phyloP scores from a whole-genome alignment of 345 rosid genomes.

The Brassica incana region DNA sequence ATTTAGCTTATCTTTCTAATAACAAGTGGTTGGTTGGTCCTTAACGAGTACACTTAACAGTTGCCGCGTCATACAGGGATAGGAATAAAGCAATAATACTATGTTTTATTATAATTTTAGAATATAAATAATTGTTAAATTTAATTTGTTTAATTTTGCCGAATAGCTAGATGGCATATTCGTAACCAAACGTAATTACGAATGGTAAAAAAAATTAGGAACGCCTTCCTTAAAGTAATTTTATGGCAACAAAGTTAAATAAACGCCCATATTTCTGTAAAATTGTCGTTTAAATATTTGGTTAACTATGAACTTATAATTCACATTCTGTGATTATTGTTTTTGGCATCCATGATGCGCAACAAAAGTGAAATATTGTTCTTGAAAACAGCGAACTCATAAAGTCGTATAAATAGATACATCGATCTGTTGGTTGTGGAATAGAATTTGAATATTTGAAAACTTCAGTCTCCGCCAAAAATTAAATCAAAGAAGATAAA shows the following conservation, averaged over 20 bases:
- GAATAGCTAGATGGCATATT: neutral
- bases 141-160: neutral
- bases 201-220: neutral
- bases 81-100: neutral
- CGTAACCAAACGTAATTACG: neutral
- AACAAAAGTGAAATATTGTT: neutral
- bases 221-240: neutral
- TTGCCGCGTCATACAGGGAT: constrained; percentile 17
- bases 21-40: constrained; percentile 37
- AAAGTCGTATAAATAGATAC: neutral
- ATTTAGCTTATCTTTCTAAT: neutral
- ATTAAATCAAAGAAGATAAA: neutral
- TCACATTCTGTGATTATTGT: neutral
- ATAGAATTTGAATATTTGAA: neutral
- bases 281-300: neutral
- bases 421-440: neutral
- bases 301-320: neutral
- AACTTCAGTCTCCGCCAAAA: neutral
- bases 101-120: neutral
- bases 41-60: constrained; percentile 23
- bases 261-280: neutral
- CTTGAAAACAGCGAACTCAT: neutral
- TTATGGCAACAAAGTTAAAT: neutral
- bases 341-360: neutral
- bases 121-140: neutral